Base-by-base conservation (phyloP, 1,139 yeast species). In the Pichia terricola region DNA sequence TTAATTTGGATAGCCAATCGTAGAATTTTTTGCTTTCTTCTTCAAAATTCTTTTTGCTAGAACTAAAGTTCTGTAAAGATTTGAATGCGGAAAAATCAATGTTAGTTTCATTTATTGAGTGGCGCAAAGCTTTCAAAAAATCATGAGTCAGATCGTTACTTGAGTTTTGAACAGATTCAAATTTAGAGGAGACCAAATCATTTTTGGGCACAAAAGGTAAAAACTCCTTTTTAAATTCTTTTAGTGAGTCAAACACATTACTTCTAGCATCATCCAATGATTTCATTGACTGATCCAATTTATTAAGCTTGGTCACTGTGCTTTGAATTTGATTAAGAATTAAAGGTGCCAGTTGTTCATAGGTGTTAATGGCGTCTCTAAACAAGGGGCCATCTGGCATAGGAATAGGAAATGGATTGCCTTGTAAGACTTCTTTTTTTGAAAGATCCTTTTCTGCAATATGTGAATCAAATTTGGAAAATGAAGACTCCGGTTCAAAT, bases 301-400 rank as follows among this genome's bases (percentile, higher is more conserved):
- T 38, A n/a, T 39, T 40, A 3, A 53, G 32, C 11, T 45, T 54
- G 4, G 55, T 59, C 4, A 55, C 42, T 3, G 53, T 44, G n/a
- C 36, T 58, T 38, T 67, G 67, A 46, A 73, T 72, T 49, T 80
- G 65, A 25, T 61, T 59, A 0, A 77, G 74, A 0, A 82, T 65
- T 40, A 68, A 65, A 26, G 67, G 65, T 1, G 47, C 44, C 28
- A 46, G 26, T 16, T 45, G 45, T 58, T 84, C 94, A 54, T 78
- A 72, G 7, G 66, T 66, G 10, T 67, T 64, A 25, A 84, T 61
- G 0, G 77, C 65, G 33, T 75, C 77, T 41, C 94, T 66, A 56
- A 84, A 83, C 39, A 77, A 72, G 0, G 94, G 94, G 0, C 94
- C 94, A 56, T 84, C 94, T 46, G 79, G 83, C 56, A 67, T 65